These are phyloP conservation scores for Naganishia friedmannii DNA, from an alignment of 768 basidiomycete genomes.

Conservation along the genomic window DNA sequence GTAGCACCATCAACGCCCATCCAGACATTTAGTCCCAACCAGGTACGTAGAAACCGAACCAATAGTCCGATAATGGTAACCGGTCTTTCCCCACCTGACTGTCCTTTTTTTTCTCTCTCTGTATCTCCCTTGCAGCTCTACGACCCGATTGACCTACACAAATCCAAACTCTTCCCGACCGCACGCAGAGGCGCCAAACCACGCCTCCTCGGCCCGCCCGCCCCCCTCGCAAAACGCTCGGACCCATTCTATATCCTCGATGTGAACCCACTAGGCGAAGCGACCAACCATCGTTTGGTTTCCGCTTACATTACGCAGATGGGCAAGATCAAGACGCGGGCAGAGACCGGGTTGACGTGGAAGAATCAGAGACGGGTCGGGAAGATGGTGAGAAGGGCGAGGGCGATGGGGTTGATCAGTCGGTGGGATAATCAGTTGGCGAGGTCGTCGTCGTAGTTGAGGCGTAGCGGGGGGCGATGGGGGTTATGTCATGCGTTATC, in stretches of 20 bases:
- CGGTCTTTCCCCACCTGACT: too few species aligned
- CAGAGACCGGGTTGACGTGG: constrained; percentile 68
- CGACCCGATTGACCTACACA: constrained; percentile 17
- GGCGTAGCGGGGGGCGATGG: background rate
- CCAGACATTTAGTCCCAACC: background rate
- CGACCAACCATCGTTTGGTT: constrained; percentile 46
- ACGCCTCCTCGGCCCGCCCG: constrained; percentile 61
- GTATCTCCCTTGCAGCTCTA: constrained; percentile 7
- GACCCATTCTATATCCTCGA: constrained; percentile 71
- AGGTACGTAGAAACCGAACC: background rate
- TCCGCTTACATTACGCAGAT: constrained; percentile 40
- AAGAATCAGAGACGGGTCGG: constrained; percentile 73
- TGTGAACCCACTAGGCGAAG: constrained; percentile 71
- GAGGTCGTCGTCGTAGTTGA: background rate
- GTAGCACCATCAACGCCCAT: constrained; percentile 18
- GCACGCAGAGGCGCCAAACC: constrained; percentile 41
- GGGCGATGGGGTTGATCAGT: constrained; percentile 78
- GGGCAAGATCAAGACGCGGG: constrained; percentile 68
- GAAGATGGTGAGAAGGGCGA: constrained; percentile 82
- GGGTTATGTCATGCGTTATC: background rate
- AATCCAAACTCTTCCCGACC: constrained; percentile 26
- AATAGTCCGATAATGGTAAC: too few species aligned
- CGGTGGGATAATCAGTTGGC: constrained; percentile 33
- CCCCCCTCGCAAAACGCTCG: constrained; percentile 57
- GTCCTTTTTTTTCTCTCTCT: background rate